Evolutionary conservation across 441 rosid species (phyloP).

Genomic region (Corymbia calophylla): DNA sequence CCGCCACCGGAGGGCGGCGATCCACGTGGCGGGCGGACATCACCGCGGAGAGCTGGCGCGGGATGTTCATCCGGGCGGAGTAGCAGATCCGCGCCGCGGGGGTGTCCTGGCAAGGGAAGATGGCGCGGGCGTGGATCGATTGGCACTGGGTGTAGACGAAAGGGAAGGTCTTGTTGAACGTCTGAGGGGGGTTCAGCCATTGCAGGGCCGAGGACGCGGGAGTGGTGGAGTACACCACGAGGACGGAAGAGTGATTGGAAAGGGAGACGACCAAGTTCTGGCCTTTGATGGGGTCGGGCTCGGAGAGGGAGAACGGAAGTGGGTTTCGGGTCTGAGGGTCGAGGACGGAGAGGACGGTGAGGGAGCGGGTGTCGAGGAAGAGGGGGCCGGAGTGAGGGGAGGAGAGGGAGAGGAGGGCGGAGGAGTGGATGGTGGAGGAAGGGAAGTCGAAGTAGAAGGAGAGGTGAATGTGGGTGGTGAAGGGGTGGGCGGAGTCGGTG

Average conservation of each 20-base stretch:
- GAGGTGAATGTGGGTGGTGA: slow-evolving; percentile 56
- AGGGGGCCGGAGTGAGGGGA: slow-evolving; percentile 36
- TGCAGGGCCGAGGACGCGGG: slow-evolving; percentile 79
- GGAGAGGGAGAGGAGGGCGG: slow-evolving; percentile 64
- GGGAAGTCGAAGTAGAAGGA: slow-evolving; percentile 74
- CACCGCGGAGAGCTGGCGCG: slow-evolving; percentile 59
- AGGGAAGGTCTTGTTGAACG: slow-evolving; percentile 57
- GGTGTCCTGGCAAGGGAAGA: slow-evolving; percentile 89
- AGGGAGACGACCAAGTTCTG: slow-evolving; percentile 36
- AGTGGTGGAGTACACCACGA: slow-evolving; percentile 53
- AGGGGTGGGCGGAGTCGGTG: slow-evolving; percentile 59
- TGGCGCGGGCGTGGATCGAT: slow-evolving; percentile 73
- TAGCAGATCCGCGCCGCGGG: slow-evolving; percentile 70
- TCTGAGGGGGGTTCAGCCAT: slow-evolving; percentile 74
- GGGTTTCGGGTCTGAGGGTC: slow-evolving; percentile 36
- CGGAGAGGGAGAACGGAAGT: slow-evolving; percentile 37
- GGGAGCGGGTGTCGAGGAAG: slow-evolving; percentile 70
- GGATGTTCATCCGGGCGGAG: slow-evolving; percentile 55
- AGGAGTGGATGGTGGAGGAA: slow-evolving; percentile 62
- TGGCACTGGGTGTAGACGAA: slow-evolving; percentile 89
- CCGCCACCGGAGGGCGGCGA: slow-evolving; percentile 41
- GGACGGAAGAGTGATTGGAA: slow-evolving; percentile 30
- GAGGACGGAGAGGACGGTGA: slow-evolving; percentile 30
- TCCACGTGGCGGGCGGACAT: slow-evolving; percentile 71
- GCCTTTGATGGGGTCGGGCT: slow-evolving; percentile 51